phyloP scores from a whole-genome alignment of 2,329 filamentous ascomycete species.

The Fusarium albidum region DNA sequence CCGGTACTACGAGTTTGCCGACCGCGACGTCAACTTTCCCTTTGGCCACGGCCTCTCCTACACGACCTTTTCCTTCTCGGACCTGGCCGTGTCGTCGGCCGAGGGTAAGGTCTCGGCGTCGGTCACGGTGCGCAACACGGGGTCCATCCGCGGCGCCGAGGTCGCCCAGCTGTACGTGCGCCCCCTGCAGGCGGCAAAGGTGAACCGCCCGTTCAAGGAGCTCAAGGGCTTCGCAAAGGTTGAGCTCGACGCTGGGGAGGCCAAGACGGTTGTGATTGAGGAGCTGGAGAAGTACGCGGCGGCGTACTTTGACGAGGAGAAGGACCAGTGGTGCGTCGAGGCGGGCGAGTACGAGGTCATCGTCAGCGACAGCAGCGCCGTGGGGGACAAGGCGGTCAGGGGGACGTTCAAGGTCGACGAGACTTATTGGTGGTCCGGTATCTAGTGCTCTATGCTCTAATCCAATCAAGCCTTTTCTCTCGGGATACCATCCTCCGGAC shows the following conservation, averaged over 20 bases:
- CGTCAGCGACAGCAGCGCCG: conserved; percentile 64
- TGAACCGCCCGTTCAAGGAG: conserved; percentile 68
- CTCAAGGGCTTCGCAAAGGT: conserved; percentile 74
- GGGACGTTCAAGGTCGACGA: conserved; percentile 64
- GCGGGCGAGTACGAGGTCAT: conserved; percentile 70
- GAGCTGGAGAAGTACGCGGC: conserved; percentile 70
- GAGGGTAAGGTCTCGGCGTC: conserved; percentile 58
- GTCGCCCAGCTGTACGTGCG: conserved; percentile 66
- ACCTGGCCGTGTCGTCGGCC: conserved; percentile 55
- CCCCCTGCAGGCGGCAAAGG: conserved; percentile 59
- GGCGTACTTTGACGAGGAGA: conserved; percentile 75
- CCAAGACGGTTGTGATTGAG: conserved; percentile 62
- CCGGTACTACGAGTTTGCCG: conserved; percentile 78
- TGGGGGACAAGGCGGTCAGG: conserved; percentile 58
- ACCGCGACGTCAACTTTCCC: conserved; percentile 72
- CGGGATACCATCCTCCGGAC: conserved; percentile 1
- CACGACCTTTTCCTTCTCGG: conserved; percentile 69
- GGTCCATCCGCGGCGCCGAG: conserved; percentile 60
- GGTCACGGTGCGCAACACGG: conserved; percentile 68
- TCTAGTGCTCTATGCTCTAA: conserved; percentile 46
- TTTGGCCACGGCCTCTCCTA: conserved; percentile 86
- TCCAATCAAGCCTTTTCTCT: background rate
- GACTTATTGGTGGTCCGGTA: conserved; percentile 73
- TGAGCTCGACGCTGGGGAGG: conserved; percentile 66
- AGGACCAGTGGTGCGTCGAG: conserved; percentile 71